These are phyloP conservation scores for Colletotrichum simmondsii DNA, from an alignment of 2,329 filamentous ascomycete species.

Conservation along the genomic window DNA sequence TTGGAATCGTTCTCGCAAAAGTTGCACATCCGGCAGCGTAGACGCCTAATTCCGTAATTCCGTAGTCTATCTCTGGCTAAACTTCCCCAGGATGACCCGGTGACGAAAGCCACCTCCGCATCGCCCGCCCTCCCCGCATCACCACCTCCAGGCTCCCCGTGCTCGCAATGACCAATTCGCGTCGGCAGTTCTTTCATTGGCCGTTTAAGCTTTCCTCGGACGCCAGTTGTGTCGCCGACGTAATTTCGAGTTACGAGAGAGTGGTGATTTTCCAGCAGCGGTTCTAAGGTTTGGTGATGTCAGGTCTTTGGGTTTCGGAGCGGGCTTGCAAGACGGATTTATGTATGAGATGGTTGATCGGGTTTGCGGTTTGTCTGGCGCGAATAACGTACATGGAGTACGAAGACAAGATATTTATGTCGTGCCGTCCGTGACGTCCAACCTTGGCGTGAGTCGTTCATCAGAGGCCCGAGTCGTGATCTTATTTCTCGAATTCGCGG, in stretches of 20 bases:
- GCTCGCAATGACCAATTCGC: not conserved
- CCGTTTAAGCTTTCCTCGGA: constrained; percentile 4
- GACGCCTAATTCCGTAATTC: not conserved
- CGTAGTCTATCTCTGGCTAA: not conserved
- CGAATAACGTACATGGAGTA: not conserved
- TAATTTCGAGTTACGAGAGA: not conserved
- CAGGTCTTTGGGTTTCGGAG: not conserved
- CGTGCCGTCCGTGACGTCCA: not conserved
- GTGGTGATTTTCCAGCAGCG: not conserved
- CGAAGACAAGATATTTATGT: not conserved
- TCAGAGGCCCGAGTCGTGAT: not conserved
- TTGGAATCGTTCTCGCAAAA: not conserved
- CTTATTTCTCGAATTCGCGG: not conserved
- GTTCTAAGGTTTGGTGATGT: not conserved
- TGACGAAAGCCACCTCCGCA: not conserved
- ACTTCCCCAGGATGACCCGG: constrained; percentile 1
- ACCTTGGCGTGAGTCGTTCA: not conserved
- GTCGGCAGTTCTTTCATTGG: constrained; percentile 25
- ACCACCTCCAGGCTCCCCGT: not conserved
- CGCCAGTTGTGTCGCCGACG: constrained; percentile 4
- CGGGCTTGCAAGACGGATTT: not conserved
- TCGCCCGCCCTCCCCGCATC: constrained; percentile 13
- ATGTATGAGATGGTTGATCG: not conserved
- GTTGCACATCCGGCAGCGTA: not conserved
- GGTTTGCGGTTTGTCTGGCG: not conserved